Conservation (phyloP, 2,329 filamentous ascomycete genomes). For the Aspergillus sp. region DNA sequence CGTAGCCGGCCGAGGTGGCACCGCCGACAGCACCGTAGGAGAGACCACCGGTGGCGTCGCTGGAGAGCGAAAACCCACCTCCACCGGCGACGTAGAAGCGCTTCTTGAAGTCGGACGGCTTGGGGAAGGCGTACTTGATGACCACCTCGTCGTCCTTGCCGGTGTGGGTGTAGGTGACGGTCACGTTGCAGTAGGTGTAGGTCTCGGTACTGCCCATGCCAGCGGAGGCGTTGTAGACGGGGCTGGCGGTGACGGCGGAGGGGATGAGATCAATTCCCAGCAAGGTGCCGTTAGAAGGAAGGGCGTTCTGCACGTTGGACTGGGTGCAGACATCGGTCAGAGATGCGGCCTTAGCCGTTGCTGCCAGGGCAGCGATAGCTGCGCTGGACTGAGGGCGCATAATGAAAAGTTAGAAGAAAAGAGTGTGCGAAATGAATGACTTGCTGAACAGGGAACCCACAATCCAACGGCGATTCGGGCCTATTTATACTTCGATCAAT, state of each 20-base stretch:
- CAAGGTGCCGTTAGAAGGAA: slow-evolving; percentile 45
- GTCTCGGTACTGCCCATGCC: slow-evolving; percentile 24
- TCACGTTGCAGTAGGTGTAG: slow-evolving; percentile 43
- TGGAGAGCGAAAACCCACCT: slow-evolving; percentile 44
- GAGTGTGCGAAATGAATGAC: not conserved
- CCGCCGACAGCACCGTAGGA: slow-evolving; percentile 44
- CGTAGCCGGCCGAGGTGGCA: slow-evolving; percentile 47
- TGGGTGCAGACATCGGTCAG: slow-evolving; percentile 45
- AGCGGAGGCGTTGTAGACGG: slow-evolving; percentile 38
- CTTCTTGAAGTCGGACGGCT: slow-evolving; percentile 41
- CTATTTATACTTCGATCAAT: not conserved
- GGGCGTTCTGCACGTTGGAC: slow-evolving; percentile 40
- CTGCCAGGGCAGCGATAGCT: slow-evolving; percentile 22
- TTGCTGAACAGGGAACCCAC: not conserved
- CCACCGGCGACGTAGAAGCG: slow-evolving; percentile 49
- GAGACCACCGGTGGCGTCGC: slow-evolving; percentile 41
- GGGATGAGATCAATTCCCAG: slow-evolving; percentile 42
- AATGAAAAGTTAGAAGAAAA: not conserved
- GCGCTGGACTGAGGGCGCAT: slow-evolving; percentile 2
- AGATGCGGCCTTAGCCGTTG: slow-evolving; percentile 33
- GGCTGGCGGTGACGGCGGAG: slow-evolving; percentile 40
- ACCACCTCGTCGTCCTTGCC: slow-evolving; percentile 40
- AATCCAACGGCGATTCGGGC: not conserved
- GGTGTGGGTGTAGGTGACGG: slow-evolving; percentile 43
- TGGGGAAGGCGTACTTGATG: slow-evolving; percentile 38